These are phyloP conservation scores for Phytopythium delawarense DNA, from an alignment of 352 stramenopile genomes.

Conservation along the genomic window DNA sequence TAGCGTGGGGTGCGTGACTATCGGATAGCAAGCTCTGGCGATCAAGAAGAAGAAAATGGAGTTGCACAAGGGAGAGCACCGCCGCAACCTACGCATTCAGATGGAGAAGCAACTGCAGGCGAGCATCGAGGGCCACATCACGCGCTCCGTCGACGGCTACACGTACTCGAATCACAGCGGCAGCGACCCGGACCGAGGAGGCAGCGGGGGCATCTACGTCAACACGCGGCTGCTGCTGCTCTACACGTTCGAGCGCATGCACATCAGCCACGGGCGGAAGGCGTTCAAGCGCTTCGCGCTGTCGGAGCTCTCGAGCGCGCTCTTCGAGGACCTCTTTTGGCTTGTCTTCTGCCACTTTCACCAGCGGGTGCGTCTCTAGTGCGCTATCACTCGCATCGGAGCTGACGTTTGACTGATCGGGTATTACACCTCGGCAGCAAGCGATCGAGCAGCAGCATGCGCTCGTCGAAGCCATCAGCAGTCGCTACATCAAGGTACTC, in stretches of 20 bases:
- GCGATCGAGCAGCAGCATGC: constrained; percentile 56
- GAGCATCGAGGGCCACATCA: constrained; percentile 87
- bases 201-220: constrained; percentile 39
- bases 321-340: constrained; percentile 90
- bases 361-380: constrained; percentile 42
- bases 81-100: constrained; percentile 64
- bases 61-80: constrained; percentile 67
- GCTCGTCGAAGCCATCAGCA: constrained; percentile 65
- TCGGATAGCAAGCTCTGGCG: neutral
- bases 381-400: neutral
- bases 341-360: constrained; percentile 88
- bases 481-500: constrained; percentile 82
- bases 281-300: constrained; percentile 85
- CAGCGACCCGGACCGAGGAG: neutral
- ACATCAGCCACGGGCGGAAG: constrained; percentile 61
- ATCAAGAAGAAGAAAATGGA: constrained; percentile 83
- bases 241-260: constrained; percentile 82
- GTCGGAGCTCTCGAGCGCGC: constrained; percentile 62
- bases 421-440: constrained; percentile 19
- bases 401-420: neutral
- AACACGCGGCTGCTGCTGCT: constrained; percentile 82
- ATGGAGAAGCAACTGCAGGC: constrained; percentile 87
- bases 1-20: neutral
- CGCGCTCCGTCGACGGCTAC: constrained; percentile 77
- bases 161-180: constrained; percentile 26